Evolutionary conservation across 768 basidiomycete species (phyloP), one percentile per base, ranked within the genome.

Genomic region (Baorangia bicolor): DNA sequence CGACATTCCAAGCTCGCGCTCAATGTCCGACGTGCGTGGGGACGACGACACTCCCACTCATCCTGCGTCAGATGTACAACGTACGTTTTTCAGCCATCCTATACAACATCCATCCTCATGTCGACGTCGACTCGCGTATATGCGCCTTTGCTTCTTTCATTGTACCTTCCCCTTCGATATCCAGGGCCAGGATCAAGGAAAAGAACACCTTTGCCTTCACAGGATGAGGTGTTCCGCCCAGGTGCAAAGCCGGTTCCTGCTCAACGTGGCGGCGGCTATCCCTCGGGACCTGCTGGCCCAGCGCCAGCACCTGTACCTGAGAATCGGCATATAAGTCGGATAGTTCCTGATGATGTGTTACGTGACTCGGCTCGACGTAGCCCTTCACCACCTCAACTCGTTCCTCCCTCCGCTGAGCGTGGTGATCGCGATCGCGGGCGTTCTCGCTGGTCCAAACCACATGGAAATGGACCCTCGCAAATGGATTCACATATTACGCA

Each of bases 171-270:
- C 45, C 55, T 64, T 56, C 45, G 52, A 51, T 57, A 54, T 69
- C 47, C 61, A 69, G 67, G 65, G 46, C 40, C 63, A 61, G 72
- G 58, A 60, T 60, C 65, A 49, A 74, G 70, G 49, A 77, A 66
- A 50, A 69, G 77, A 47, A 49, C 61, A 1, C 76, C 77, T 13
- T 60, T 77, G 10, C 76, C 73, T 42, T 60, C 75, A 0, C 75
- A 77, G 61, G 66, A 66, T 16, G 65, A 66, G 8, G 59, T 55
- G 0, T 77, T 68, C 56, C 63, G 64, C 18, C 69, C 68, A 23
- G 59, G 55, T 31, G 23, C 59, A 40, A 66, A 63, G 27, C 41
- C 38, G 16, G 43, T 44, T 16, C 37, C 64, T 38, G 9, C 21
- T 10, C 64, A 58, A 47, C 61, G 53, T 45, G 50, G 57, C 4